Evolutionary conservation across 768 basidiomycete species (phyloP), one percentile per base, ranked within the genome.

Genomic region (Lepiota brunneoincarnata): DNA sequence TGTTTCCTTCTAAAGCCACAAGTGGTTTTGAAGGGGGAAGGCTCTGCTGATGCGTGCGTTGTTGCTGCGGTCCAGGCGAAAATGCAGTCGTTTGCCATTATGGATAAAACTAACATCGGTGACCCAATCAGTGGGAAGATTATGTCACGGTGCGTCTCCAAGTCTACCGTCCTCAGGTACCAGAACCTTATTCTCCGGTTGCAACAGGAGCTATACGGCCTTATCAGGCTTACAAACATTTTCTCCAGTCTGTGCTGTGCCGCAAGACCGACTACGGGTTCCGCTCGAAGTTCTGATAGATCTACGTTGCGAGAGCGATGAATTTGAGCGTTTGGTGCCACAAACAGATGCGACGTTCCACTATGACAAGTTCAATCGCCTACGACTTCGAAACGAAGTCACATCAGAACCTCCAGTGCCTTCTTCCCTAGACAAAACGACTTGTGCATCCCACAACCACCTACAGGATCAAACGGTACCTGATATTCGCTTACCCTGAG

Each of bases 291-390:
- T 94, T 38, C 69, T 95, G 48, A 83, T 96, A 52, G 93, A 98
- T 70, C 78, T 86, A 48, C 81, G 86, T 41, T 89, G 89, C 63
- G 90, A 94, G 69, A 88, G 84, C 56, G 75, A 76, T 44, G 83
- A 83, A 45, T 96, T 96, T 67, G 92, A 96, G 62, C 87, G 93
- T 2, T 78, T 98, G 36, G 89, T 98, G 5, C 89, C 92, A 2
- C 90, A 92, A 67, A 92, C 94, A 0, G 84, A 91, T 54, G 90
- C 89, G 0, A 84, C 79, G 3, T 82, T 96, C 57, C 88, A 86
- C 43, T 93, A 94, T 65, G 95, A 98, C 76, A 93, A 91, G 66
- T 96, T 96, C 75, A 98, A 98, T 69, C 86, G 88, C 38, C 78
- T 97, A 7, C 86, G 95, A 34, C 72, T 94, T 48, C 86, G 86